Base-by-base conservation (phyloP, 2,329 filamentous ascomycete species). In the Volutella citrinella region DNA sequence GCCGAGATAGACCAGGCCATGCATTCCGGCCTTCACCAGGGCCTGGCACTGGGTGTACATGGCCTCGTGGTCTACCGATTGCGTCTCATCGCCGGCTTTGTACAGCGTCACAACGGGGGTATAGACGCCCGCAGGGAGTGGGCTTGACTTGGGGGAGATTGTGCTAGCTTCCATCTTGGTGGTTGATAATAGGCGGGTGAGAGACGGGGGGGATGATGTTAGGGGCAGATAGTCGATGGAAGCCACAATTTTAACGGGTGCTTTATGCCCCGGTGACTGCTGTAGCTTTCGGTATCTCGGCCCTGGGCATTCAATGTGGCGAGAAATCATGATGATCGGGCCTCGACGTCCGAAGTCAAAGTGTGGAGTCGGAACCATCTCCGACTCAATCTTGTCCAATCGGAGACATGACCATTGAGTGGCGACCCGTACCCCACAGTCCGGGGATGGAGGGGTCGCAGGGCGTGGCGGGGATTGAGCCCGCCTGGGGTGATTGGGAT, bases 21-120 rank as follows among this genome's bases (percentile, higher is more conserved):
- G 62, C 48, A 69, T 60, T 6, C 68, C 69, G 4, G 61, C 60
- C 22, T 57, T 59, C 19, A 70, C 60, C 3, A 72, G 47, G 34
- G 63, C 52, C 21, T 57, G 55, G 32, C 61, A 67, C 37, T 67
- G 64, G 25, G 57, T 63, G 47, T 66, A 61, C 45, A 68, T 69
- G 11, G 68, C 66, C 26, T 66, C 63, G 28, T 61, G 56, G 41
- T 72, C 64, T 17, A 72, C 56, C 19, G 62, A 53, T 40, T 72
- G 68, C 4, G 51, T 34, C 1, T 59, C 40, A 9, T 56, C 51
- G 16, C 59, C 60, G 28, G 60, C 45, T 33, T 67, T 63, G 53
- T 69, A 72, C 4, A 71, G 47, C 0, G 69, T 69, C 17, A 71
- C 56, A 4, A 71, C 66, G 0, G 69, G 69, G 19, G 64, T 67